Conservation (phyloP, 495 filamentous ascomycete species). For the Terfezia claveryi region DNA sequence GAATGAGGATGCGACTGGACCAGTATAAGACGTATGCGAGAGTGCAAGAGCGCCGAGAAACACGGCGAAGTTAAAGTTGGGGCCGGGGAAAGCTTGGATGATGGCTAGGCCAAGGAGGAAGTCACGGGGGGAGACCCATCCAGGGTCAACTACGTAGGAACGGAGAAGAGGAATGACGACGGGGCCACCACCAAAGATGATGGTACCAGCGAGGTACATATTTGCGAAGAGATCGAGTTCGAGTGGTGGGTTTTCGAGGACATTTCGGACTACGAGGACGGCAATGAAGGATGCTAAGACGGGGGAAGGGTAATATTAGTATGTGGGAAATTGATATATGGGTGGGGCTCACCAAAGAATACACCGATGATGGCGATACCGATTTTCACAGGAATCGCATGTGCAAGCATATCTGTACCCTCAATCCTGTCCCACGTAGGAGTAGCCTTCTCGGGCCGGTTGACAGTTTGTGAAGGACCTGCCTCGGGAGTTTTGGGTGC, state of each 20-base stretch:
- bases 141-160: conserved; percentile 56
- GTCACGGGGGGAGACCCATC: conserved; percentile 58
- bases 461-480: neutral
- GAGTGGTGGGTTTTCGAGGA: conserved; percentile 25
- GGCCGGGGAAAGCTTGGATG: conserved; percentile 65
- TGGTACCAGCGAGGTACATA: conserved; percentile 70
- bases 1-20: conserved; percentile 21
- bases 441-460: neutral
- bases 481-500: neutral
- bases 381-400: conserved; percentile 11
- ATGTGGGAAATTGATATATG: neutral
- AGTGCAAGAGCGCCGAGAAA: conserved; percentile 45
- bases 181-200: conserved; percentile 72
- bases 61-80: conserved; percentile 77
- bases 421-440: neutral
- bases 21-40: conserved; percentile 9
- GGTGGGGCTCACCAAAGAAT: conserved; percentile 29
- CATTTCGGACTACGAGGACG: conserved; percentile 36
- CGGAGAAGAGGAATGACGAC: conserved; percentile 66
- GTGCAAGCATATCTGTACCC: conserved; percentile 5
- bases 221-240: conserved; percentile 49
- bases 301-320: neutral
- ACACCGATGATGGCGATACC: conserved; percentile 18
- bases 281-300: conserved; percentile 29
- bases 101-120: conserved; percentile 67